These are phyloP conservation scores for Noccaea bulbosa DNA, from an alignment of 345 rosid genomes.

Conservation along the genomic window DNA sequence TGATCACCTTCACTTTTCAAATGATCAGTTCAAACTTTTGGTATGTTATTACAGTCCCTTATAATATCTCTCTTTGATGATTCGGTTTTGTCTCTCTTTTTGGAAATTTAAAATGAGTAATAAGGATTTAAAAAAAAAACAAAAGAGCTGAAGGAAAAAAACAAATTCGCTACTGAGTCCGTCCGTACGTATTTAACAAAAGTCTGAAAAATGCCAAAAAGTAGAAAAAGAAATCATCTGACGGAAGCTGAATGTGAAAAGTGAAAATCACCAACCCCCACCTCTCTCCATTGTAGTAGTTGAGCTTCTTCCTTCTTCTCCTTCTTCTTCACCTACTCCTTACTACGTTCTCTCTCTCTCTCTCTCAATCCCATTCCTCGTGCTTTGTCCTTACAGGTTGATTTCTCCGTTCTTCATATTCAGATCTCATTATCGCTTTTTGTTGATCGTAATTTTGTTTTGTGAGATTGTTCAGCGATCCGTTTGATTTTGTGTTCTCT, in stretches of 20 bases:
- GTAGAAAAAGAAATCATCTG: background rate
- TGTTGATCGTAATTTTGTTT: background rate
- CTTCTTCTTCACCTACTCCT: background rate
- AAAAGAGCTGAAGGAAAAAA: background rate
- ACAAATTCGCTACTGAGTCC: background rate
- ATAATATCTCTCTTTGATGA: too few relatives aligned
- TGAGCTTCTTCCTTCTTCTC: background rate
- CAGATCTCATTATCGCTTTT: background rate
- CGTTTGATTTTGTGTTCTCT: background rate
- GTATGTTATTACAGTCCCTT: too few relatives aligned
- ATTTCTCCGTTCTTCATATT: background rate
- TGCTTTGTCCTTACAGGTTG: background rate
- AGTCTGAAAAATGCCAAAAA: background rate
- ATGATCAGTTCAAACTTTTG: too few relatives aligned
- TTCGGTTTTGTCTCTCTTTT: too few relatives aligned
- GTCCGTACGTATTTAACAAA: background rate
- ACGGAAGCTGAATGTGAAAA: background rate
- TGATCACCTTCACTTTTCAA: too few relatives aligned
- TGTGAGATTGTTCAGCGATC: slow-evolving; percentile 1
- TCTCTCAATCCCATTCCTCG: background rate
- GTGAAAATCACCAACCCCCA: background rate
- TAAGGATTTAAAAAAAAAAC: too few relatives aligned
- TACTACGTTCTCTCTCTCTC: background rate
- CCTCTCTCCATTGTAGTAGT: slow-evolving; percentile 9
- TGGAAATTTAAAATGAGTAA: too few relatives aligned